These are phyloP conservation scores for Epichloe uncinata DNA, from an alignment of 2,329 filamentous ascomycete species.

Conservation along the genomic window DNA sequence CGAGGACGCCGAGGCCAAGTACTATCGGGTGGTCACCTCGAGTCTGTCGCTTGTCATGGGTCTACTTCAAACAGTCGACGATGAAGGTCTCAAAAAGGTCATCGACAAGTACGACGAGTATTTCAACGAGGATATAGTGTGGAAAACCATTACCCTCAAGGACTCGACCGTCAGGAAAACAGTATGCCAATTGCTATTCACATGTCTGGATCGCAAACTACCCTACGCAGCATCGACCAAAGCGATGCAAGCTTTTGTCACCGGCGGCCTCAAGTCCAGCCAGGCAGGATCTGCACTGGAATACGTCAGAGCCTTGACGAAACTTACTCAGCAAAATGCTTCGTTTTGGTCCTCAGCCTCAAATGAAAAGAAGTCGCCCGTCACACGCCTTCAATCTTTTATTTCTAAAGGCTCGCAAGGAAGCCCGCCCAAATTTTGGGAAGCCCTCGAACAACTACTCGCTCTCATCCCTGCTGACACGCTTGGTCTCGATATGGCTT, in stretches of 20 bases:
- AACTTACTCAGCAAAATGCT: conserved; percentile 51
- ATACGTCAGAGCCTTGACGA: conserved; percentile 52
- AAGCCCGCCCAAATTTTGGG: conserved; percentile 62
- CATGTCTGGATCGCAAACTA: conserved; percentile 33
- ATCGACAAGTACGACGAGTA: conserved; percentile 50
- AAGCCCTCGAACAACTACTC: conserved; percentile 49
- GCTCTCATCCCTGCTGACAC: conserved; percentile 39
- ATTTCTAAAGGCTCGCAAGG: conserved; percentile 75
- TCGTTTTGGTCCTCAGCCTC: conserved; percentile 54
- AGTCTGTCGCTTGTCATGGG: conserved; percentile 42
- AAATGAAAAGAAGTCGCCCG: conserved; percentile 37
- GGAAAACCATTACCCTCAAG: conserved; percentile 52
- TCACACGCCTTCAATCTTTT: conserved; percentile 52
- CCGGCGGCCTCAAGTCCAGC: conserved; percentile 56
- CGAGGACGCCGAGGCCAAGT: conserved; percentile 80
- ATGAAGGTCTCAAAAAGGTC: conserved; percentile 44
- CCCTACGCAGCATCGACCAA: conserved; percentile 35
- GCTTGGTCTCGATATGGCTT: conserved; percentile 34
- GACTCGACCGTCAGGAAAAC: conserved; percentile 39
- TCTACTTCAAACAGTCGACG: conserved; percentile 32
- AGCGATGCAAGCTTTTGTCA: conserved; percentile 49
- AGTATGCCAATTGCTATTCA: conserved; percentile 36
- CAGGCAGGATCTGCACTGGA: conserved; percentile 65
- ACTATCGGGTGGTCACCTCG: conserved; percentile 55
- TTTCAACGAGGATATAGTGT: conserved; percentile 52